Conservation (phyloP, 1,284 basidiomycete genomes). For the Heterobasidion parviporum region DNA sequence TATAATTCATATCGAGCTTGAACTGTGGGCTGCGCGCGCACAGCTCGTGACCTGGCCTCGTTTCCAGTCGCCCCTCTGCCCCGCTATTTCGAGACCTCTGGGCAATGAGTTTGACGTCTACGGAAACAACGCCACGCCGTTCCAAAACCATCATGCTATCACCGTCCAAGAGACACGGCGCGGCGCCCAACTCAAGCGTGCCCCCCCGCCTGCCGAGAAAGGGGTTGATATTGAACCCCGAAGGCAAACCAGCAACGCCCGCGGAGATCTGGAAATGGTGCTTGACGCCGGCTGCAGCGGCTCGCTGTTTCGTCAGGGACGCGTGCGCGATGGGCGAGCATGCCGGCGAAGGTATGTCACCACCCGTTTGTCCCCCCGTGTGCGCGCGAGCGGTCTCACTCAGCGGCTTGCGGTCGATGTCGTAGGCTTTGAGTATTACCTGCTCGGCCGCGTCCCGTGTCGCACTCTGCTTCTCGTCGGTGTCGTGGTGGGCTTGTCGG, state of each 20-base stretch:
- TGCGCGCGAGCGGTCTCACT: background rate
- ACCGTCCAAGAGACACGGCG: background rate
- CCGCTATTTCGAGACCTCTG: too few relatives aligned
- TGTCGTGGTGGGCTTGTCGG: constrained; percentile 51
- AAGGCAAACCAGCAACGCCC: background rate
- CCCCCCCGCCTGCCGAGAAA: too few relatives aligned
- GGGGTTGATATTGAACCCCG: too few relatives aligned
- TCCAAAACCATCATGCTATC: background rate
- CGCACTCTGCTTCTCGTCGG: constrained; percentile 52
- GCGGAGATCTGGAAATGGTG: constrained; percentile 47
- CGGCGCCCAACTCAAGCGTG: background rate
- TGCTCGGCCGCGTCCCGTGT: constrained; percentile 67
- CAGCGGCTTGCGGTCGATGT: background rate
- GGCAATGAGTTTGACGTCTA: background rate
- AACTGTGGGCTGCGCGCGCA: too few relatives aligned
- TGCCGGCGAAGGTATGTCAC: constrained; percentile 25
- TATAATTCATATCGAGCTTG: too few relatives aligned
- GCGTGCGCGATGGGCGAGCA: constrained; percentile 44
- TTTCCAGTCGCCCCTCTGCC: too few relatives aligned
- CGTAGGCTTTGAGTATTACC: constrained; percentile 45
- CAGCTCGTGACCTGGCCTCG: too few relatives aligned
- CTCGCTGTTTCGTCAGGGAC: constrained; percentile 56
- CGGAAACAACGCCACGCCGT: background rate
- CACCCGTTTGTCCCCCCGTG: background rate
- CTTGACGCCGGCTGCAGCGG: constrained; percentile 46